Conservation (phyloP, 352 stramenopile species). For the Globisporangium sylvaticum region DNA sequence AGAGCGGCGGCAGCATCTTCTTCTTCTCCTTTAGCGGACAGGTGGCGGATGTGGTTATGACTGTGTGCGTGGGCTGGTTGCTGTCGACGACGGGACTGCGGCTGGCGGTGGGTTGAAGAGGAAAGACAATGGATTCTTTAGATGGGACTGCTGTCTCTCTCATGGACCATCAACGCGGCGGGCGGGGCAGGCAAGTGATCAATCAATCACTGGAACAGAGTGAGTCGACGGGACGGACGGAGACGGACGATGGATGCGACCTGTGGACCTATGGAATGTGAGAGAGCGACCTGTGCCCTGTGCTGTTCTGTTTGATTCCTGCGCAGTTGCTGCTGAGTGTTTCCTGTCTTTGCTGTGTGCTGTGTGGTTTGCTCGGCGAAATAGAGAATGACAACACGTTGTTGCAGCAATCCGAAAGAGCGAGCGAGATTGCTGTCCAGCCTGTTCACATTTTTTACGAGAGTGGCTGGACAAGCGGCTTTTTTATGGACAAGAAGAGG, state of each 20-base stretch:
- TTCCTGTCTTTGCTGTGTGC: neutral
- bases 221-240: too few relatives aligned
- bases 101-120: neutral
- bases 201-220: too few relatives aligned
- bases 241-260: neutral
- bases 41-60: neutral
- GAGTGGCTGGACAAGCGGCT: neutral
- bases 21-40: neutral
- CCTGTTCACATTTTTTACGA: neutral
- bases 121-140: neutral
- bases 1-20: slow-evolving; percentile 10
- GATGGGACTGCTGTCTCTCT: neutral
- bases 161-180: neutral
- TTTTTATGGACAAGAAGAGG: neutral
- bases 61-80: neutral
- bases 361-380: neutral
- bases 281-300: too few relatives aligned
- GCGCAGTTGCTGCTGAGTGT: neutral
- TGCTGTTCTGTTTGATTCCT: too few relatives aligned
- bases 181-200: too few relatives aligned
- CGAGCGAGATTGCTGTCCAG: neutral
- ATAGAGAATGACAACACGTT: neutral
- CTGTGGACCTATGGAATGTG: too few relatives aligned
- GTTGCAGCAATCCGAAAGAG: neutral
- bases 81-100: neutral